Base-by-base conservation (phyloP, 768 basidiomycete species). In the Boletus edulis region DNA sequence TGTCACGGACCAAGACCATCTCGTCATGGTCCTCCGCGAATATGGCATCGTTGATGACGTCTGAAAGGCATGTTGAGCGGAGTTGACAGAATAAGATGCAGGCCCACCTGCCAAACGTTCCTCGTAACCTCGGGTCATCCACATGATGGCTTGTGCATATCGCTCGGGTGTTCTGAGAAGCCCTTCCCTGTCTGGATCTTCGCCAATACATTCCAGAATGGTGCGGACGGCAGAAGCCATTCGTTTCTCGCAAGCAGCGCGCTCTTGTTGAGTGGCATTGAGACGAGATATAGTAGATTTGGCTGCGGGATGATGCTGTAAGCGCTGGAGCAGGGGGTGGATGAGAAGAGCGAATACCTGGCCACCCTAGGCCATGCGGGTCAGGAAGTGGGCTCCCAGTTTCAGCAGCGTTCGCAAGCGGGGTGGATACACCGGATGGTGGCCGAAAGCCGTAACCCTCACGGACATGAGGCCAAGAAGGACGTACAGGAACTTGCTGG, bases 21-120 rank as follows among this genome's bases (percentile, higher is more conserved):
- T 99, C 97, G 65, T 98, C 97, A 76, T 99, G 97, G 73, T 99
- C 94, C 72, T 99, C 97, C 42, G 93, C 88, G 69, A 99, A 99
- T 38, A 99, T 85, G 54, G 97, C 97, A 78, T 96, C 92, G 74
- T 98, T 98, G 60, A 98, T 97, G 65, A 98, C 95, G 70, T 99
- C 97, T 94, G 68, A 39, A 61, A 50, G 47, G 27, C 35, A 29
- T 61, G 51, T 22, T 66, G 57, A 55, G 55, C 46, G 37, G 38
- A 53, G 34, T 24, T 34, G 55, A 50, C 38, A 48, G 48, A 46
- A 55, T 34, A 54, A 54, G 66, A 60, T 55, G 56, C 55, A 56
- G 35, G 56, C 69, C 49, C 51, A 94, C 94, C 92, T 74, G 87
- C 84, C 61, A 99, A 75, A 60, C 92, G 84, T 70, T 98, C 95